A percentile compares a stretch with the other conserved stretches of the same genome.
These are phyloP conservation scores for Theileria annulata DNA, from an alignment of 169 alveolate species.

Conservation along the genomic window DNA sequence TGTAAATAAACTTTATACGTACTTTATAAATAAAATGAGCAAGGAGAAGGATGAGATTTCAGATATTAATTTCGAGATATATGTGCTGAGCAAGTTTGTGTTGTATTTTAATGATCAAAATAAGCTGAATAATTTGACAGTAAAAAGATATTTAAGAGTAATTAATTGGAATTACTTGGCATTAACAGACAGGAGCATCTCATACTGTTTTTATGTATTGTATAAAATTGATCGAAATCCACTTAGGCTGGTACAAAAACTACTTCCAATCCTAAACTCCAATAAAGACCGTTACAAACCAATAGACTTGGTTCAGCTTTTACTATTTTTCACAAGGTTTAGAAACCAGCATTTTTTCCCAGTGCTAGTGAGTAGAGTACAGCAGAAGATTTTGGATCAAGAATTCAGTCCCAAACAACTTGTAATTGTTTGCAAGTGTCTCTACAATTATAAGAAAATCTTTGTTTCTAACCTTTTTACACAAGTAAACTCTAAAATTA, in stretches of 20 bases:
- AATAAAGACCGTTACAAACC: background rate
- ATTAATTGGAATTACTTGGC: background rate
- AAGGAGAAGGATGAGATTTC: background rate
- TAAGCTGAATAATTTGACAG: background rate
- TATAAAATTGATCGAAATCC: background rate
- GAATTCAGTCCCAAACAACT: conserved; percentile 4
- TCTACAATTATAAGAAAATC: conserved; percentile 9
- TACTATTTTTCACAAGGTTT: conserved; percentile 3
- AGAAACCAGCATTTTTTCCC: background rate
- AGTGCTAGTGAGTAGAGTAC: background rate
- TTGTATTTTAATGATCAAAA: conserved; percentile 4
- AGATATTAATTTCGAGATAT: background rate
- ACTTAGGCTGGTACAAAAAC: conserved; percentile 8
- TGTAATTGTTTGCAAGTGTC: conserved; percentile 1
- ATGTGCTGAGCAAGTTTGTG: background rate
- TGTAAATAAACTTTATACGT: background rate
- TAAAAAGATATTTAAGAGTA: background rate
- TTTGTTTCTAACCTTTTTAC: conserved; percentile 12
- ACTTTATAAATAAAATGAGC: background rate
- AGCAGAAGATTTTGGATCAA: conserved; percentile 4
- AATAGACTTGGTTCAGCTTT: background rate
- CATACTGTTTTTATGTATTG: conserved; percentile 5
- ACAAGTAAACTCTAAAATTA: background rate
- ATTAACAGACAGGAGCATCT: background rate
- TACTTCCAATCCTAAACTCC: background rate